Evolutionary conservation across 1,139 yeast genomes (phyloP).

Genomic region (Candida buenavistaensis): DNA sequence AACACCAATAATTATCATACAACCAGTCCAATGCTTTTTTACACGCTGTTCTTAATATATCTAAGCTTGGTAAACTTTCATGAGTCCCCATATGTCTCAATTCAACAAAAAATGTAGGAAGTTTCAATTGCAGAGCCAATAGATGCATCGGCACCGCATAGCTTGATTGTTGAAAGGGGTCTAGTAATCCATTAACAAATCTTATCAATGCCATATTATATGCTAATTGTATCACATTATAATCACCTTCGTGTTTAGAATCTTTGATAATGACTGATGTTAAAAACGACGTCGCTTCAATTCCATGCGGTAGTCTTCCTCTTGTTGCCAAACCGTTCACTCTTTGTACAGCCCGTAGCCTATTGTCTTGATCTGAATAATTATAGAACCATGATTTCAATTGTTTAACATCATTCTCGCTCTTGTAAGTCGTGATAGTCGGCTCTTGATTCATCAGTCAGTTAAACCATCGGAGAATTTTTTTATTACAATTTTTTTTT

Average conservation of each 20-base stretch:
- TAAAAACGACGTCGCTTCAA: slow-evolving; percentile 60
- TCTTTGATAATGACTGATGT: slow-evolving; percentile 51
- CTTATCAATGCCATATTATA: slow-evolving; percentile 79
- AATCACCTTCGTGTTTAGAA: slow-evolving; percentile 17
- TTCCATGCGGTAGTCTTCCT: slow-evolving; percentile 47
- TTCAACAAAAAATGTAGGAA: slow-evolving; percentile 88
- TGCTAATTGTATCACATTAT: slow-evolving; percentile 44
- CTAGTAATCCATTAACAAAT: slow-evolving; percentile 89
- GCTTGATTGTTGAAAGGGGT: slow-evolving; percentile 78
- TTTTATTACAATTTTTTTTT: neutral
- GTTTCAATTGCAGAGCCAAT: slow-evolving; percentile 64
- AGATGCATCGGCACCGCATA: slow-evolving; percentile 78
- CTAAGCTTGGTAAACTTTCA: slow-evolving; percentile 73
- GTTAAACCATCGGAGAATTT: slow-evolving; percentile 1
- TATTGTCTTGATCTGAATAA: slow-evolving; percentile 24
- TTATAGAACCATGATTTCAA: slow-evolving; percentile 63
- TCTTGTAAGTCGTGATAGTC: slow-evolving; percentile 57
- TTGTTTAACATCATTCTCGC: slow-evolving; percentile 47
- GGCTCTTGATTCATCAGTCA: slow-evolving; percentile 28
- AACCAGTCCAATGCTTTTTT: slow-evolving; percentile 75
- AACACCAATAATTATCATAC: slow-evolving; percentile 70
- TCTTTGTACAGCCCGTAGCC: slow-evolving; percentile 37
- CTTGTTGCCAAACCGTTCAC: slow-evolving; percentile 46
- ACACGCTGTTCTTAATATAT: slow-evolving; percentile 59
- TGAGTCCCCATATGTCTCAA: slow-evolving; percentile 91